phyloP scores from a whole-genome alignment of 164 flowering plant species.

The Platanus orientalis region DNA sequence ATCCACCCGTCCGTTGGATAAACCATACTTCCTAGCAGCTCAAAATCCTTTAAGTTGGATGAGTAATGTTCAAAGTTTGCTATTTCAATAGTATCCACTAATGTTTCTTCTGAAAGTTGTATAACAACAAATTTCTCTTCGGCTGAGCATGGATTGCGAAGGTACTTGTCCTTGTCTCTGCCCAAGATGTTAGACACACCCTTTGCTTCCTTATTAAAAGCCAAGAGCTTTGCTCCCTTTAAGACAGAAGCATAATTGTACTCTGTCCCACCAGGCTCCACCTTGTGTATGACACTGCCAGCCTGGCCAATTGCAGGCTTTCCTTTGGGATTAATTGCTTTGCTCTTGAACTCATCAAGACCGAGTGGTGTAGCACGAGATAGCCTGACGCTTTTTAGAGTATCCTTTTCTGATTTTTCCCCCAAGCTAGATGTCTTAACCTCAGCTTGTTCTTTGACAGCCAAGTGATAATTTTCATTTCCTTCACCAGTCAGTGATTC shows the following conservation, averaged over 20 bases:
- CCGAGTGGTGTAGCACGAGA: conserved; percentile 54
- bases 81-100: conserved; percentile 75
- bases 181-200: conserved; percentile 78
- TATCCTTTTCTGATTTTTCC: conserved; percentile 29
- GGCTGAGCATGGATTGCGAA: conserved; percentile 91
- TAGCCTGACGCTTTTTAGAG: conserved; percentile 35
- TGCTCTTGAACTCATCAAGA: conserved; percentile 91
- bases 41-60: conserved; percentile 84
- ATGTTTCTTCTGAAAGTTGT: conserved; percentile 95
- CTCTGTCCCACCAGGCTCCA: conserved; percentile 84
- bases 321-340: conserved; percentile 51
- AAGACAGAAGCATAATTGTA: conserved; percentile 94
- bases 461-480: conserved; percentile 9
- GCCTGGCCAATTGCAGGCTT: conserved; percentile 41
- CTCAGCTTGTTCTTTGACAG: conserved; percentile 22
- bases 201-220: conserved; percentile 84
- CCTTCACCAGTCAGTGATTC: conserved; percentile 16
- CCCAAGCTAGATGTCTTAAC: conserved; percentile 19
- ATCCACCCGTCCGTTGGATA: conserved; percentile 87
- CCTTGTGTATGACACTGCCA: conserved; percentile 60
- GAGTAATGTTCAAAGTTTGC: conserved; percentile 97
- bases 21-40: conserved; percentile 71
- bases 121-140: conserved; percentile 87
- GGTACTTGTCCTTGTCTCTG: conserved; percentile 92
- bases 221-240: conserved; percentile 93